Evolutionary conservation across 352 stramenopile genomes (phyloP).

Genomic region (Pythium periplocum): DNA sequence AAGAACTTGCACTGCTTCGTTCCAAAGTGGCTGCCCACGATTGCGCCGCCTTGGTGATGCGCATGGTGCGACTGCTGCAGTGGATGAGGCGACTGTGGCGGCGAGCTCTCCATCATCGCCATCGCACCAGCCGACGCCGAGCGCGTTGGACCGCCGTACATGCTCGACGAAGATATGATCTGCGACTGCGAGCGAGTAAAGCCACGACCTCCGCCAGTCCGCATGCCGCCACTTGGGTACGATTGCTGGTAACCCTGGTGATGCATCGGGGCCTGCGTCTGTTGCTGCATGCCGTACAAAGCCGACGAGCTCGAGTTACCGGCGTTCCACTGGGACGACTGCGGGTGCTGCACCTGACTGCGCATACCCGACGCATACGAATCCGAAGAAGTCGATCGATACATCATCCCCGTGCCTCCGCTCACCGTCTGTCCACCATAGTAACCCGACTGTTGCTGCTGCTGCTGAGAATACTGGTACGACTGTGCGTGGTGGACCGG

Average conservation of each 20-base stretch:
- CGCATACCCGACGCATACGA: no score
- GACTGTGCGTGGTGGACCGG: no score
- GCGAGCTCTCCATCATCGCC: conserved; percentile 47
- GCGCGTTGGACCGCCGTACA: neutral
- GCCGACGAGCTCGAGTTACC: no score
- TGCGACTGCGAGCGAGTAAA: conserved; percentile 10
- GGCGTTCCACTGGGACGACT: no score
- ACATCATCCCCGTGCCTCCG: conserved; percentile 2
- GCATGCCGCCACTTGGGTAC: conserved; percentile 1
- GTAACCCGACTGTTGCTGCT: conserved; percentile 1
- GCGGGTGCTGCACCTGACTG: no score
- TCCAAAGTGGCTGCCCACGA: conserved; percentile 1
- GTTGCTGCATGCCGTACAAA: neutral
- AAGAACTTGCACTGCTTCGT: conserved; percentile 84
- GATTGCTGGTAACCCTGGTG: conserved; percentile 10
- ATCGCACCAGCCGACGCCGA: conserved; percentile 8
- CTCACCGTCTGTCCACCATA: conserved; percentile 10
- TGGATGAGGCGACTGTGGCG: conserved; percentile 48
- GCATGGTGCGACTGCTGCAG: no score
- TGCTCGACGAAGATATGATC: neutral
- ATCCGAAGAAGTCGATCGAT: no score
- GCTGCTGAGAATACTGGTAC: conserved; percentile 6
- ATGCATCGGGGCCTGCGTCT: neutral
- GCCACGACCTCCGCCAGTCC: neutral
- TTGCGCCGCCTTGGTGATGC: no score